Base-by-base conservation (phyloP, 2,329 filamentous ascomycete species). In the Xylariaceae sp. region DNA sequence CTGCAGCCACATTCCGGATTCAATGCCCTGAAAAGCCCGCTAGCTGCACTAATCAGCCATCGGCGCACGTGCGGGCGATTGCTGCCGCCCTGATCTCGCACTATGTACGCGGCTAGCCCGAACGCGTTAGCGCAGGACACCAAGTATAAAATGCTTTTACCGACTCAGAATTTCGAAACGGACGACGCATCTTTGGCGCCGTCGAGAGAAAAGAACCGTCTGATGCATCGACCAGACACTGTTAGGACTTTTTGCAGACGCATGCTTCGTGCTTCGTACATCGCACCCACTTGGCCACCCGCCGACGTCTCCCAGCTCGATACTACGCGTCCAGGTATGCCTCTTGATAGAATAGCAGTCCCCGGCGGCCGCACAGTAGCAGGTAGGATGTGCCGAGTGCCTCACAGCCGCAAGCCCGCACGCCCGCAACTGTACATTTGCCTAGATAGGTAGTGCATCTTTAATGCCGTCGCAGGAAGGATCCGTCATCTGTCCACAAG, bases 401-500 rank as follows among this genome's bases (percentile, higher is more conserved):
- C 49, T 57, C 51, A 44, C 54, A 63, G 61, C 59, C 59, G 62
- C 62, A 62, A 50, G 35, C 44, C 34, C 23, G 23, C 23, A 59
- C 35, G 35, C 8, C 47, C 9, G 56, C 47, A 60, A 39, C 60
- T 53, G 62, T 55, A 56, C 50, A 47, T 55, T 60, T 55, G 11
- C 37, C 37, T 42, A 42, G 37, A 42, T 42, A 42, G 37, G 37
- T 42, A 42, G 37, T 9, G 37, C 9, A 13, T 13, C 23, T 30
- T 30, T 30, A 30, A 58, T 56, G 54, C 63, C 59, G 63, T 65
- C 66, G 64, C 63, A 68, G 64, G 59, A 65, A 63, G 63, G 65
- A 67, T 67, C 67, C 63, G 65, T 68, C 63, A 67, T 64, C 66
- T 67, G 63, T 55, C 58, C 62, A 62, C 13, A 58, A 4, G 56